Conservation (phyloP, 768 basidiomycete genomes). For the Boletus insuetus region DNA sequence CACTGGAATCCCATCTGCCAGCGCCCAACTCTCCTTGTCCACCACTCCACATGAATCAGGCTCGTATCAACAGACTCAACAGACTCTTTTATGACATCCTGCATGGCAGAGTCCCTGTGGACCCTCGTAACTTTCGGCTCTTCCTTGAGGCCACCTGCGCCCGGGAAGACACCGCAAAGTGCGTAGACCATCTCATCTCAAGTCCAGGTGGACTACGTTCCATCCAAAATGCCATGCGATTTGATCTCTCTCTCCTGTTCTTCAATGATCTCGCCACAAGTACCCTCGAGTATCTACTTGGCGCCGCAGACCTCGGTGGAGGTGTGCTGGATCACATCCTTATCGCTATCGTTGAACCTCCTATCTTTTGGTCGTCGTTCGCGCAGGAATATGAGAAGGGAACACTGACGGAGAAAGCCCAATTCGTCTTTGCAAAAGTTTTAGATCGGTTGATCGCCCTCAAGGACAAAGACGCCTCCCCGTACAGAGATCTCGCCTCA, state of each 20-base stretch:
- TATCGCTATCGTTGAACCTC: conserved; percentile 45
- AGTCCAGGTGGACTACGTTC: conserved; percentile 36
- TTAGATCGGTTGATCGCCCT: conserved; percentile 46
- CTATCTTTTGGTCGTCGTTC: conserved; percentile 49
- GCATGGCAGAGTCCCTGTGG: conserved; percentile 27
- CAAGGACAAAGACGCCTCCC: conserved; percentile 30
- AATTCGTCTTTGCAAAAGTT: conserved; percentile 46
- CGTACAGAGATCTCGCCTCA: conserved; percentile 41
- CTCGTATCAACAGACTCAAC: conserved; percentile 27
- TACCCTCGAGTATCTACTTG: conserved; percentile 41
- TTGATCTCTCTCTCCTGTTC: conserved; percentile 38
- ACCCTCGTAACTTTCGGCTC: conserved; percentile 19
- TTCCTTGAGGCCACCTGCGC: conserved; percentile 49
- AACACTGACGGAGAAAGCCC: conserved; percentile 33
- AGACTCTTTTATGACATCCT: conserved; percentile 37
- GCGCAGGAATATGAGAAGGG: conserved; percentile 32
- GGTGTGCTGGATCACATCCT: conserved; percentile 43
- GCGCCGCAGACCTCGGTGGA: conserved; percentile 42
- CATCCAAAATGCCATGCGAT: conserved; percentile 44
- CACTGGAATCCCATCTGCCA: too few relatives aligned
- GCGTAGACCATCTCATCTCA: conserved; percentile 37
- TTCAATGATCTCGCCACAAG: conserved; percentile 41
- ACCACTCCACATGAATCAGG: conserved; percentile 10
- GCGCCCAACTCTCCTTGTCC: too few relatives aligned
- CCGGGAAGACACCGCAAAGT: conserved; percentile 38